Evolutionary conservation across 805 yeast genomes (phyloP), one percentile per base, ranked within the genome.

Genomic region (Lipomyces kockii): DNA sequence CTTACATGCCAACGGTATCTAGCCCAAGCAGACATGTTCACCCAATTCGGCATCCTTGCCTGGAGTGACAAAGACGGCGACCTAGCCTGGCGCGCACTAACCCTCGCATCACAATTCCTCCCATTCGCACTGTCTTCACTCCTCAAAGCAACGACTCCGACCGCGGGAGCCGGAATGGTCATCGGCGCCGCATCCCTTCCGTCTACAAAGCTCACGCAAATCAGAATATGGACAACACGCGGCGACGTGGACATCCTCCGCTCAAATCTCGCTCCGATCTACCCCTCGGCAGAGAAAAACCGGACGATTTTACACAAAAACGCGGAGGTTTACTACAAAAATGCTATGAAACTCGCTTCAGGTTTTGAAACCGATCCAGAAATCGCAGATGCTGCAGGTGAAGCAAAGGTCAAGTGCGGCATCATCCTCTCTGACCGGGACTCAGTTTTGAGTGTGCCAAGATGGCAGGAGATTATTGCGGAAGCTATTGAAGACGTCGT

Each of bases 231-330:
- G 74, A 65, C 65, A 7, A 68, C 67, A 20, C 66, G 72, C 2
- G 78, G 75, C 12, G 78, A 75, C 59, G 63, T 72, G 12, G 76
- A 75, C 25, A 60, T 70, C 63, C 54, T 71, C 56, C 72, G 76
- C 51, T 29, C 73, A 3, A 58, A 62, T 20, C 69, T 75, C 43
- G 63, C 51, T 9, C 58, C n/a, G n/a, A 53, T 56, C 20, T 55
- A 57, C 17, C 61, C 64, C 5, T 60, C 65, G 7, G 72, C 74
- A 5, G 73, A 74, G 14, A 66, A 63, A 60, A 75, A 74, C 64
- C 58, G 61, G 34, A 53, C 58, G 14, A 66, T 71, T 37, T 65
- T 75, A 56, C 58, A 65, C 29, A 62, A 67, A 37, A 75, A 75
- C 55, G 74, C 76, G 7, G 68, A 66, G 51, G 68, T 68, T 2